Evolutionary conservation across 345 rosid species (phyloP).

Genomic region (Salix koriyanagi): DNA sequence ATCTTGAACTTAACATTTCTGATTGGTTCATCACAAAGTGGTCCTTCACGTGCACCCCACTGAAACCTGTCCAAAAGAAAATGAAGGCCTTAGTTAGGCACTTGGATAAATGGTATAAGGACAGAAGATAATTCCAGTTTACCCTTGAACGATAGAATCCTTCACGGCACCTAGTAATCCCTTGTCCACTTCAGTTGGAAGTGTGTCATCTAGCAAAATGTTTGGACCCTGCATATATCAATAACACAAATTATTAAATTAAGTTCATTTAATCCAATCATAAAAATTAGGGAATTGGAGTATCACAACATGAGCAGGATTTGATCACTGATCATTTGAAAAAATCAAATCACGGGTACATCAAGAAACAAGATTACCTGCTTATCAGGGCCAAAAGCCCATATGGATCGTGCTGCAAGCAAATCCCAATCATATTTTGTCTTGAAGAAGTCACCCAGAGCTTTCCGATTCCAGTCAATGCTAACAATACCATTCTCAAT

Average conservation of each 20-base stretch:
- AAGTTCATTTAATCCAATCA: background rate
- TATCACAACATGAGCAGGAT: background rate
- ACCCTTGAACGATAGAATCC: constrained; percentile 99
- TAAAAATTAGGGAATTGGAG: background rate
- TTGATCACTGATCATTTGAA: background rate
- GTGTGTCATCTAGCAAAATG: constrained; percentile 86
- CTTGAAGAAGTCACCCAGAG: constrained; percentile 87
- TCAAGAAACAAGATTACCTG: constrained; percentile 46
- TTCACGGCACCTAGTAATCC: constrained; percentile 69
- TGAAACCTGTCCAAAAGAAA: constrained; percentile 58
- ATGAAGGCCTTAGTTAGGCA: constrained; percentile 4
- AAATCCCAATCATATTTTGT: constrained; percentile 95
- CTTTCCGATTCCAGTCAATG: constrained; percentile 81
- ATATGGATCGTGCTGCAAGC: constrained; percentile 93
- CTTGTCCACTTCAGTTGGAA: constrained; percentile 93
- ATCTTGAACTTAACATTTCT: constrained; percentile 95
- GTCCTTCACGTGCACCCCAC: constrained; percentile 99
- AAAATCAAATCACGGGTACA: background rate
- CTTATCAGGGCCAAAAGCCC: constrained; percentile 99
- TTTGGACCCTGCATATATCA: constrained; percentile 69
- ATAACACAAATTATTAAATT: background rate
- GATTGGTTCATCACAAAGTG: constrained; percentile 96
- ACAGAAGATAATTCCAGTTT: constrained; percentile 6
- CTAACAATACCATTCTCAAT: constrained; percentile 88
- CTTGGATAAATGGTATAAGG: background rate